Base-by-base conservation (phyloP, 371 early-diverging fungal genomes). In the Rhizopus stolonifer region DNA sequence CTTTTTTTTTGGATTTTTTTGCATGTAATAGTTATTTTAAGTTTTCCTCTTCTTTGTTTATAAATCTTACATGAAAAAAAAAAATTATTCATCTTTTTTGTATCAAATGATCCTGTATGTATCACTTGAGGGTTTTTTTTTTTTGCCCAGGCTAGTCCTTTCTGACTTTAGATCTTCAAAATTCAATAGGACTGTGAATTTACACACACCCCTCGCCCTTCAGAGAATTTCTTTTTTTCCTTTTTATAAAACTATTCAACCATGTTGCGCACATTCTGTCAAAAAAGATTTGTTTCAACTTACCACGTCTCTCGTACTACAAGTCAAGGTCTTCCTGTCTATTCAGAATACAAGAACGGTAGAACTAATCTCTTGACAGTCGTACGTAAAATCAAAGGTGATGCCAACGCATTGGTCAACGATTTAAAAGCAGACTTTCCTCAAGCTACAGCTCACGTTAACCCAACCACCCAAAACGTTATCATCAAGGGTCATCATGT, bases 301-400 rank as follows among this genome's bases (percentile, higher is more conserved):
- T 89, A 89, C 57, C 71, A 64, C 61, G 62, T 89, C 13, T 39
- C 64, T 38, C 81, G 89, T 51, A 86, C 89, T 1, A 49, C 64
- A 45, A 80, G 80, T 67, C 66, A 83, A 60, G 67, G 69, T 33
- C 70, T 87, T 32, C 88, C 93, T 13, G 84, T 90, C 4, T 92
- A 91, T 65, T 70, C 79, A 3, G 89, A 92, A 34, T 63, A 82
- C 52, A 84, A 81, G 58, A 89, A 88, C 64, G 86, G 85, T 14
- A 60, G 81, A 14, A 84, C 88, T 10, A 78, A 83, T 49, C 65
- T 69, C 34, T 70, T 79, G 54, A 92, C 92, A 2, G 65, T 86
- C 39, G 70, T 93, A 40, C 83, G 90, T 47, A 81, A 88, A 46
- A 77, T 93, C 24, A 76, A 86, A 50, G 94, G 94, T 18, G 81